Percentiles rank a stretch among this genome's conserved stretches.
Conservation (phyloP, 1,284 basidiomycete genomes). For the Boletus calvinii region DNA sequence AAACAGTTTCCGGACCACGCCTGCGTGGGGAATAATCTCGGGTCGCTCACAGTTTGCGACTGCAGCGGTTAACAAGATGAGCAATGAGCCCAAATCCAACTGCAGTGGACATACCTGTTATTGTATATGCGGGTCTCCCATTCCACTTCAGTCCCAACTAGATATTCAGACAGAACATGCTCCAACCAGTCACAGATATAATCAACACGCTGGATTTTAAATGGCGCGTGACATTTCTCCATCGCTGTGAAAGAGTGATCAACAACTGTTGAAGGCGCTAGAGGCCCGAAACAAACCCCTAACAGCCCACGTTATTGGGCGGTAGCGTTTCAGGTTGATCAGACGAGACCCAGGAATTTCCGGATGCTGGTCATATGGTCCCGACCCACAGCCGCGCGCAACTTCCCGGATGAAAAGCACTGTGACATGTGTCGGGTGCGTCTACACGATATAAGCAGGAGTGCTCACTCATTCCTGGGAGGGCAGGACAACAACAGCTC, state of each 20-base stretch:
- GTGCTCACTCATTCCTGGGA: constrained; percentile 33
- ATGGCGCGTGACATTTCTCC: constrained; percentile 36
- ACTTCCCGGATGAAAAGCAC: constrained; percentile 36
- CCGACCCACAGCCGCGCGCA: constrained; percentile 35
- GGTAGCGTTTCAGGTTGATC: constrained; percentile 36
- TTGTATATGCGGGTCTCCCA: constrained; percentile 32
- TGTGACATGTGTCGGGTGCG: constrained; percentile 13
- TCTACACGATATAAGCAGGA: neutral
- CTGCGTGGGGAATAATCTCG: neutral
- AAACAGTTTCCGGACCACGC: neutral
- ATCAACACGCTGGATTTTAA: constrained; percentile 32
- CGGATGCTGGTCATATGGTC: constrained; percentile 29
- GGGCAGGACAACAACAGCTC: constrained; percentile 34
- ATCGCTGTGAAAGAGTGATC: constrained; percentile 22
- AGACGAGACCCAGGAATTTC: constrained; percentile 25
- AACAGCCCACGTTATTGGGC: constrained; percentile 37
- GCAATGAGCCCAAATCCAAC: neutral
- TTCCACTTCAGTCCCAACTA: constrained; percentile 31
- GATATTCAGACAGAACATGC: constrained; percentile 29
- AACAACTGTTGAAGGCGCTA: neutral
- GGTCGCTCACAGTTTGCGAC: constrained; percentile 8
- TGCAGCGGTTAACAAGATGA: constrained; percentile 7
- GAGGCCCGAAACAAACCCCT: constrained; percentile 26
- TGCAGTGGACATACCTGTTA: constrained; percentile 24
- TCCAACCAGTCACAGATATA: constrained; percentile 36